Percentiles rank a stretch among this genome's conserved stretches.
Conservation (phyloP, 352 stramenopile genomes). For the Globisporangium paroecandrum region DNA sequence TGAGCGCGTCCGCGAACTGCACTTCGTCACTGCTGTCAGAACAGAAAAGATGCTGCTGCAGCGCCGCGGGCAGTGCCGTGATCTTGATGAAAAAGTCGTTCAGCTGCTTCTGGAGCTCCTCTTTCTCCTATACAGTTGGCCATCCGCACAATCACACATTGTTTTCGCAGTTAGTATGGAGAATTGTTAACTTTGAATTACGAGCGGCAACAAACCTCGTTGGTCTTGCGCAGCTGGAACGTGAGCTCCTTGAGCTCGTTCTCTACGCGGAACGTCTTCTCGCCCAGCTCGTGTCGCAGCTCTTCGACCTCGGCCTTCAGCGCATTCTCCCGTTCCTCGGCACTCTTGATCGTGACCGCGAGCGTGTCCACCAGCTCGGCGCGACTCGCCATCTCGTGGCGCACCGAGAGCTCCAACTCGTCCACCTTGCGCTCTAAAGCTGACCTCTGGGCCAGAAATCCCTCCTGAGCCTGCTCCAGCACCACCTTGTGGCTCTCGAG, state of each 20-base stretch:
- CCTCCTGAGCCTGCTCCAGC: slow-evolving; percentile 42
- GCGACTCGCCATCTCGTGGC: slow-evolving; percentile 59
- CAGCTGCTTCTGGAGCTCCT: slow-evolving; percentile 76
- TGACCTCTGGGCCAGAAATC: slow-evolving; percentile 28
- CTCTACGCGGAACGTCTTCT: slow-evolving; percentile 66
- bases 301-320: slow-evolving; percentile 39
- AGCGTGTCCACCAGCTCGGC: slow-evolving; percentile 75
- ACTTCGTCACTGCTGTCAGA: slow-evolving; percentile 27
- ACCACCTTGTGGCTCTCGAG: slow-evolving; percentile 43
- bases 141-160: neutral
- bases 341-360: slow-evolving; percentile 49
- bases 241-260: slow-evolving; percentile 52
- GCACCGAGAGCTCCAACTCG: slow-evolving; percentile 50
- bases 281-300: slow-evolving; percentile 51
- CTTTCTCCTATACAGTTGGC: slow-evolving; percentile 49
- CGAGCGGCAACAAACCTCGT: slow-evolving; percentile 34
- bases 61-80: slow-evolving; percentile 52
- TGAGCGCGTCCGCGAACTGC: slow-evolving; percentile 69
- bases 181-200: neutral
- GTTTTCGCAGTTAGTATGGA: neutral
- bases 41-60: slow-evolving; percentile 76
- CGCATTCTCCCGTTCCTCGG: slow-evolving; percentile 47
- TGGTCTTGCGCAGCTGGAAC: slow-evolving; percentile 56
- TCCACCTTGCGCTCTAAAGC: slow-evolving; percentile 43
- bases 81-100: slow-evolving; percentile 78